These are phyloP conservation scores for Phaeophleospora eucalypticola DNA, from an alignment of 2,329 filamentous ascomycete species.

Conservation along the genomic window DNA sequence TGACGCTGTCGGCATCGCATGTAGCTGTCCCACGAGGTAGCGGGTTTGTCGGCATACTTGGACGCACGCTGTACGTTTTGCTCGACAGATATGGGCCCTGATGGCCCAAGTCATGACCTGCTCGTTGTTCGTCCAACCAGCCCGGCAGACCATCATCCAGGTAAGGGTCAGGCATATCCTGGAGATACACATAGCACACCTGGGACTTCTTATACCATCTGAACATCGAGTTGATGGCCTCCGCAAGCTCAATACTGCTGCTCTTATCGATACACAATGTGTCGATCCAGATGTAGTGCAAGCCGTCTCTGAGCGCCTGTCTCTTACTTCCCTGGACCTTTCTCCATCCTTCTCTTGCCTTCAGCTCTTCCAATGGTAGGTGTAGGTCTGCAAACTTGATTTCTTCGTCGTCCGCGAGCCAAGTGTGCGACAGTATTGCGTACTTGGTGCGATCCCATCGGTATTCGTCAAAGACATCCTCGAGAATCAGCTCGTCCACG, in stretches of 20 bases:
- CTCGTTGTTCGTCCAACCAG: too few species aligned
- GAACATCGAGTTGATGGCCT: constrained; percentile 21
- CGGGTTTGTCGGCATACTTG: background rate
- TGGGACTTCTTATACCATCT: constrained; percentile 15
- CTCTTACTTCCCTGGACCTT: constrained; percentile 1
- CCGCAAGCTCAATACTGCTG: constrained; percentile 13
- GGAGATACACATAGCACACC: constrained; percentile 15
- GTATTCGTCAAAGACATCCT: background rate
- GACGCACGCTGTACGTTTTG: background rate
- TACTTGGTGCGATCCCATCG: constrained; percentile 3
- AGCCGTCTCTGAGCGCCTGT: constrained; percentile 1
- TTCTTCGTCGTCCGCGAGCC: constrained; percentile 4
- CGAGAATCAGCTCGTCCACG: background rate
- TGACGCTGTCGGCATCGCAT: background rate
- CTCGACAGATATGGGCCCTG: too few species aligned
- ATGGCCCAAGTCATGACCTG: too few species aligned
- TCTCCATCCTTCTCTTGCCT: constrained; percentile 6
- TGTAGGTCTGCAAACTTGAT: constrained; percentile 10
- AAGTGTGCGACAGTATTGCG: constrained; percentile 18
- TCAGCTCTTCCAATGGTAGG: background rate
- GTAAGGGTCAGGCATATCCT: constrained; percentile 3
- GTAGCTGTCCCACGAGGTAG: background rate
- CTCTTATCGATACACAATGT: constrained; percentile 19
- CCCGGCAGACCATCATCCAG: background rate
- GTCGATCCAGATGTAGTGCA: constrained; percentile 15